Conservation (phyloP, 305 asterid genomes). For the Fraxinus greggii region DNA sequence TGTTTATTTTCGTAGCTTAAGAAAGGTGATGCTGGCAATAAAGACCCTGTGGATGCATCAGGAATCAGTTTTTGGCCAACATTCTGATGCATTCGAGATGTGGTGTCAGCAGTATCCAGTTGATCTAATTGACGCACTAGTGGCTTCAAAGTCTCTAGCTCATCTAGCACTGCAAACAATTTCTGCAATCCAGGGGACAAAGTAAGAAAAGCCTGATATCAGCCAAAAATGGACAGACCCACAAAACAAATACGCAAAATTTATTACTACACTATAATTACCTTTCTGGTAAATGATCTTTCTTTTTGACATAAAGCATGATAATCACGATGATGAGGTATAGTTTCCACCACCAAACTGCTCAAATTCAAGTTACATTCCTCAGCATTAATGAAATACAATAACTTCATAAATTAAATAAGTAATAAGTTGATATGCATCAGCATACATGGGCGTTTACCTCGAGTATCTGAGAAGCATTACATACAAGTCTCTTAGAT, state of each 20-base stretch:
- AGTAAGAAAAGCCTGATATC: conserved; percentile 21
- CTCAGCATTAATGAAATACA: conserved; percentile 17
- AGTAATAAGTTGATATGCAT: conserved; percentile 5
- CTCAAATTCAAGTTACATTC: conserved; percentile 23
- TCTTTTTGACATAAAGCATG: conserved; percentile 50
- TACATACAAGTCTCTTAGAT: conserved; percentile 68
- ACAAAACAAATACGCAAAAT: conserved; percentile 13
- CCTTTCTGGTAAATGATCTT: conserved; percentile 54
- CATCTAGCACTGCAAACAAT: conserved; percentile 57
- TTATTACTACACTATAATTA: conserved; percentile 21
- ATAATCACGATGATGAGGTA: conserved; percentile 82
- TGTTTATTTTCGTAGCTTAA: conserved; percentile 38
- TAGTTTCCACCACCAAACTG: conserved; percentile 95
- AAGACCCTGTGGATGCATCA: conserved; percentile 20
- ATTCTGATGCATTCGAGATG: conserved; percentile 35
- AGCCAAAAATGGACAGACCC: conserved; percentile 18
- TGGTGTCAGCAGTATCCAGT: conserved; percentile 35
- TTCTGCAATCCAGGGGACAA: conserved; percentile 44
- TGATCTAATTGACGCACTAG: conserved; percentile 52
- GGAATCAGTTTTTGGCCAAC: conserved; percentile 41
- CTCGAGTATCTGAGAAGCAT: conserved; percentile 84
- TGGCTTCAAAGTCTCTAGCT: conserved; percentile 74
- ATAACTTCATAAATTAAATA: conserved; percentile 17
- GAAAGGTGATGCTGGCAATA: conserved; percentile 31
- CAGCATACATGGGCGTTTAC: conserved; percentile 36